phyloP scores from a whole-genome alignment of 306 rosid species.

The Cicer arietinum region DNA sequence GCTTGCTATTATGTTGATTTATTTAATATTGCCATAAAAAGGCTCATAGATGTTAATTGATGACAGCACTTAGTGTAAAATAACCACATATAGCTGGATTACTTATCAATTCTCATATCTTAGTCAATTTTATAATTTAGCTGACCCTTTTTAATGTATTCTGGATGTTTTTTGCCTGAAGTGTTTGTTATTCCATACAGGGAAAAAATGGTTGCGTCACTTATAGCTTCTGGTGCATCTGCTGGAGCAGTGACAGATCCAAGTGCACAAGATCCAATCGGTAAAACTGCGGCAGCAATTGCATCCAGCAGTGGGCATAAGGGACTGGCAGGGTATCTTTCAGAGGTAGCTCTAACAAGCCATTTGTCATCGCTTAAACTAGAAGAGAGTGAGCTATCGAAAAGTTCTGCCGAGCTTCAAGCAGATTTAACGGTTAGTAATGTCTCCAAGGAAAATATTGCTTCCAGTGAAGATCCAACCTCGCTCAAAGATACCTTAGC shows the following conservation, averaged over 20 bases:
- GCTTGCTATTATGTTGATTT: constrained; percentile 11
- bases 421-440: constrained; percentile 75
- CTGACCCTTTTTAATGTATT: constrained; percentile 17
- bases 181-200: constrained; percentile 49
- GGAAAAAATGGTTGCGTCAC: constrained; percentile 94
- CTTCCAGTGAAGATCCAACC: constrained; percentile 58
- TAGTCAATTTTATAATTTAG: constrained; percentile 3
- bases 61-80: constrained; percentile 13
- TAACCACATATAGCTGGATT: constrained; percentile 14
- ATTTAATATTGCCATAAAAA: not conserved
- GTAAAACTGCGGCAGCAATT: constrained; percentile 85
- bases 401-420: constrained; percentile 78
- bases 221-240: constrained; percentile 89
- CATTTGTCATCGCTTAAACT: constrained; percentile 85
- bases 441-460: constrained; percentile 62
- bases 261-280: constrained; percentile 71
- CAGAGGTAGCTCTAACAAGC: constrained; percentile 85
- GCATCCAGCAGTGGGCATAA: constrained; percentile 78
- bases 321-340: constrained; percentile 97
- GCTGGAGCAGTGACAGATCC: constrained; percentile 99
- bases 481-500: constrained; percentile 74
- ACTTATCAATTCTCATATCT: not conserved
- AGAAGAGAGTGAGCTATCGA: constrained; percentile 81
- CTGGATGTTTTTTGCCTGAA: constrained; percentile 35
- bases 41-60: constrained; percentile 27